Evolutionary conservation across 2,329 filamentous ascomycete genomes (phyloP), one percentile per base, ranked within the genome.

Genomic region (Colletotrichum noveboracense): DNA sequence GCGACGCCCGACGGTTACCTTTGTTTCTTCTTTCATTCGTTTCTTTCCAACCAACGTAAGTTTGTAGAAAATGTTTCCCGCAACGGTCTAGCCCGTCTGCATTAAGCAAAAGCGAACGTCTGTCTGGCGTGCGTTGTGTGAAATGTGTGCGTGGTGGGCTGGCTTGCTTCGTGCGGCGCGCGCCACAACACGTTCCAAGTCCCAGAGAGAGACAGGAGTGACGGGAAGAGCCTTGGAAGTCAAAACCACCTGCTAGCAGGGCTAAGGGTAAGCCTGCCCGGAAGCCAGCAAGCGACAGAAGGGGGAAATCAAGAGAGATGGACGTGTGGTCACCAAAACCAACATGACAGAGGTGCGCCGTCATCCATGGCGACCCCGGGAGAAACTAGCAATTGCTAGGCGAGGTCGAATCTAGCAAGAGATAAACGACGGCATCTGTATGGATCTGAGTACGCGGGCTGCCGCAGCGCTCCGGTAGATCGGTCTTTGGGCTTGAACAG

Each of bases 401-500:
- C 18, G 24, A 48, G 62, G 16, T 52, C 12, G 26, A 26, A n/a
- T 68, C 21, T 61, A n/a, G 58, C 43, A 34, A 61, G 58, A 67
- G 56, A 60, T 26, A 52, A 71, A 74, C 60, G 58, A 48, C 58
- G 43, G 38, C 30, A 14, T 38, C 38, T 65, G 38, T 74, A 70
- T 65, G 71, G 66, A 66, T 28, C 28, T 21, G 66, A 38, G 38
- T 74, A 69, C 70, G 70, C 64, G 55, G 34, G 36, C 55, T 32
- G 71, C 58, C 56, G 56, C 70, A 66, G 56, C 28, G n/a, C 67
- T 72, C 55, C 55, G 70, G 62, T 34, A 62, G 56, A 69, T 64
- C 71, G 21, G 58, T 70, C 38, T 73, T 38, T 43, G 58, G 71
- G 56, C n/a, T 16, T n/a, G 36, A 55, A 68, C 56, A 70, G 70